Percentiles rank a stretch among this genome's conserved stretches.
Conservation (phyloP, 2,329 filamentous ascomycete genomes). For the Talaromyces sp. region DNA sequence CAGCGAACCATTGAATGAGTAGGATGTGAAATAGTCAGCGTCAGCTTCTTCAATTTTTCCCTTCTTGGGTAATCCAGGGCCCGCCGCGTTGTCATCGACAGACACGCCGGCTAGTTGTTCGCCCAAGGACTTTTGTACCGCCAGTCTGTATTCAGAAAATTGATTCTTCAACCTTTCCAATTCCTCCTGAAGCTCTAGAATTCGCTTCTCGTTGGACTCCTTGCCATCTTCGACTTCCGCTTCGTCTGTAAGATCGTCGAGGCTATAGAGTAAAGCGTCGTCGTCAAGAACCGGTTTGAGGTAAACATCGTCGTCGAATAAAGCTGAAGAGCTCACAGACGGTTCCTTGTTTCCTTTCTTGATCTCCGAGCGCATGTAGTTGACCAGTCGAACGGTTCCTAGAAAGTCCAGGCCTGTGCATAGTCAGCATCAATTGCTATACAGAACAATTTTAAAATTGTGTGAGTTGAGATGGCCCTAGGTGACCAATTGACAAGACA, state of each 20-base stretch:
- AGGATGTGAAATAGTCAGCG: constrained; percentile 63
- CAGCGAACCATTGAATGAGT: constrained; percentile 64
- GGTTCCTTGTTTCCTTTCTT: constrained; percentile 49
- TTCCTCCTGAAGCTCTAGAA: constrained; percentile 62
- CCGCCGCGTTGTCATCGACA: constrained; percentile 4
- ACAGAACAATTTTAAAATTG: neutral
- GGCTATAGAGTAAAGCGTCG: constrained; percentile 80
- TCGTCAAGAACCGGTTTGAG: constrained; percentile 83
- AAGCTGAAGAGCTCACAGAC: constrained; percentile 58
- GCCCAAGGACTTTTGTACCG: constrained; percentile 66
- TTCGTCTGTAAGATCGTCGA: constrained; percentile 70
- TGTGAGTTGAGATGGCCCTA: neutral
- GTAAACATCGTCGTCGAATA: constrained; percentile 75
- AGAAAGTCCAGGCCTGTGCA: constrained; percentile 66
- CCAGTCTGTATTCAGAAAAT: constrained; percentile 64
- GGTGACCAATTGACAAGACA: constrained; percentile 11
- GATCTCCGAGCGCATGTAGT: constrained; percentile 58
- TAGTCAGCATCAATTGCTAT: constrained; percentile 23
- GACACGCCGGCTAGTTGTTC: constrained; percentile 60
- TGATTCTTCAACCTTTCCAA: constrained; percentile 59
- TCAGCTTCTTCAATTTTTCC: constrained; percentile 50
- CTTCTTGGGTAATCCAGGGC: neutral
- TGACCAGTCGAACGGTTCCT: constrained; percentile 71
- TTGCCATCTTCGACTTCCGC: constrained; percentile 27
- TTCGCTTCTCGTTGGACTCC: constrained; percentile 45